Conservation (phyloP, 345 rosid genomes). For the Citropsis articulata region DNA sequence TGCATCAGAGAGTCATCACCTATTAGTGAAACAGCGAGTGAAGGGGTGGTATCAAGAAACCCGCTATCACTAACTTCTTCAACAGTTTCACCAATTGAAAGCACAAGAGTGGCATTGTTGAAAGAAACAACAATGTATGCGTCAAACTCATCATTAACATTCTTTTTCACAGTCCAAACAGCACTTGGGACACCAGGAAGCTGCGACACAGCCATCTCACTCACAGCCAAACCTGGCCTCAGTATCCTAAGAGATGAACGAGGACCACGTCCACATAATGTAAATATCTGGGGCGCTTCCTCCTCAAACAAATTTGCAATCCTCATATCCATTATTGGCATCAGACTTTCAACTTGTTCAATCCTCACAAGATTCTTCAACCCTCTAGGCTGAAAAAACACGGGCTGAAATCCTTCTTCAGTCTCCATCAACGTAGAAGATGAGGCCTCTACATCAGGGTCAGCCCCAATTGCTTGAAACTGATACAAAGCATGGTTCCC, state of each 20-base stretch:
- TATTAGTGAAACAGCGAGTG: conserved; percentile 85
- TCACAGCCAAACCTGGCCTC: conserved; percentile 91
- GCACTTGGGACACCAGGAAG: conserved; percentile 99
- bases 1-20: conserved; percentile 99
- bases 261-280: conserved; percentile 95
- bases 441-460: conserved; percentile 88
- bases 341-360: conserved; percentile 94
- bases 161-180: conserved; percentile 98
- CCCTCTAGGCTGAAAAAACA: conserved; percentile 88
- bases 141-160: conserved; percentile 83
- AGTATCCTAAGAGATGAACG: conserved; percentile 90
- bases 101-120: conserved; percentile 92
- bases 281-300: conserved; percentile 91
- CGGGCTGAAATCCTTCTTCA: conserved; percentile 95
- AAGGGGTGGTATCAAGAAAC: conserved; percentile 95
- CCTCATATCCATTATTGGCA: conserved; percentile 99
- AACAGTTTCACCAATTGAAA: conserved; percentile 96
- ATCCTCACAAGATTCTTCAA: conserved; percentile 92
- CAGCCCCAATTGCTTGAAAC: conserved; percentile 90
- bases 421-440: conserved; percentile 91
- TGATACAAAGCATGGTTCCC: conserved; percentile 95
- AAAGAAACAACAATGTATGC: conserved; percentile 98
- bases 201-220: conserved; percentile 98
- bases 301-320: conserved; percentile 89
- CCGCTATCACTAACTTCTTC: conserved; percentile 99